phyloP scores from a whole-genome alignment of 352 stramenopile species.

The Phytophthora colocasiae region DNA sequence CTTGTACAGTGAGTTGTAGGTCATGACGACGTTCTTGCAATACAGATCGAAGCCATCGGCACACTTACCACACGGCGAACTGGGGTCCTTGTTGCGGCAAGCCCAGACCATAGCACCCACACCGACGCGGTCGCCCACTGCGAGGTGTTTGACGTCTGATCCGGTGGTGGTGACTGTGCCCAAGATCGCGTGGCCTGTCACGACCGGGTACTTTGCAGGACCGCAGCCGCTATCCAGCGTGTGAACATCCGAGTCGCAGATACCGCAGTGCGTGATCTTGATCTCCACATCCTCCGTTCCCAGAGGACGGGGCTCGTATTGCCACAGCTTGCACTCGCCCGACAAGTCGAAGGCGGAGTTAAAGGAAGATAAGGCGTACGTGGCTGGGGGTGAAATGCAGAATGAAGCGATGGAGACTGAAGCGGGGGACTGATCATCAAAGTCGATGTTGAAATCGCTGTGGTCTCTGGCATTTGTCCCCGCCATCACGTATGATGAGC shows the following conservation, averaged over 20 bases:
- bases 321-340: conserved; percentile 7
- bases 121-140: background rate
- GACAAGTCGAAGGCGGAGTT: background rate
- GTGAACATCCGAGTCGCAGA: background rate
- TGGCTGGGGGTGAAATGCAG: background rate
- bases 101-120: background rate
- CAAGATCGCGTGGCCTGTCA: conserved; percentile 38
- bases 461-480: background rate
- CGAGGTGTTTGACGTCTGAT: background rate
- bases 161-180: conserved; percentile 26
- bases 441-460: background rate
- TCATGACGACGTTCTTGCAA: conserved; percentile 32
- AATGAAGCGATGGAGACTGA: background rate
- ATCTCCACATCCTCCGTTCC: background rate
- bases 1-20: conserved; percentile 49
- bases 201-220: conserved; percentile 24
- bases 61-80: background rate
- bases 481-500: background rate
- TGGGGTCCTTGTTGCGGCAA: background rate
- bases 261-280: background rate
- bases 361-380: background rate
- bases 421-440: background rate
- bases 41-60: background rate
- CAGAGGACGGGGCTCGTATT: background rate
- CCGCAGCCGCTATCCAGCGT: background rate